Base-by-base conservation (phyloP, 306 rosid species). In the Oxytropis ochrocephala region DNA sequence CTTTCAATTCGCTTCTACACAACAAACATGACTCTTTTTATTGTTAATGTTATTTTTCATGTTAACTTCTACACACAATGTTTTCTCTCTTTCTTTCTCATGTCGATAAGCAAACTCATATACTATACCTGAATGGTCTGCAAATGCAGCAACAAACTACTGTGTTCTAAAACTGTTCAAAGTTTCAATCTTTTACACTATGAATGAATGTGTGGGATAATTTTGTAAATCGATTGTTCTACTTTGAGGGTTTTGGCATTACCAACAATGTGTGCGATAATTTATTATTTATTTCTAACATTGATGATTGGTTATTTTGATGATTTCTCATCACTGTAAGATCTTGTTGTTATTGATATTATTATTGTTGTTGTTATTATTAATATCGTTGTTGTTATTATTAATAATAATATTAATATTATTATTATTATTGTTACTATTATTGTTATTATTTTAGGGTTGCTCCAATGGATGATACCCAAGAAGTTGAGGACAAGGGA, bases 391-490 rank as follows among this genome's bases (percentile, higher is more conserved):
- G 3, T 24, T n/a, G n/a, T n/a, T 24, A 24, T 24, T 24, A 43
- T 43, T 58, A n/a, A n/a, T n/a, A n/a, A n/a, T n/a, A n/a, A n/a
- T 2, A 11, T 51, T 38, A 1, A 7, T 38, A 8, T 38, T 38
- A 2, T 38, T 38, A 8, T 8, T 38, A 2, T 35, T 17, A 73
- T 54, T 24, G 29, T 24, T 21, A 1, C 2, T 24, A 4, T 24
- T 24, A 24, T 24, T 24, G 3, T 24, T 24, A 24, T 24, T 24
- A 43, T 43, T 58, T 64, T 77, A 87, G 85, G 88, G 69, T 82
- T 78, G 69, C 61, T 78, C 44, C 69, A 55, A 93, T 93, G 97
- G 94, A 83, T 76, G 96, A 75, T 7, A 12, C 81, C 67, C 91
- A 58, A 59, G 86, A 80, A 77, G 71, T 74, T 61, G 88, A 74